Evolutionary conservation across 192 early-diverging fungal species (phyloP).

Genomic region (Podochytrium sp.): DNA sequence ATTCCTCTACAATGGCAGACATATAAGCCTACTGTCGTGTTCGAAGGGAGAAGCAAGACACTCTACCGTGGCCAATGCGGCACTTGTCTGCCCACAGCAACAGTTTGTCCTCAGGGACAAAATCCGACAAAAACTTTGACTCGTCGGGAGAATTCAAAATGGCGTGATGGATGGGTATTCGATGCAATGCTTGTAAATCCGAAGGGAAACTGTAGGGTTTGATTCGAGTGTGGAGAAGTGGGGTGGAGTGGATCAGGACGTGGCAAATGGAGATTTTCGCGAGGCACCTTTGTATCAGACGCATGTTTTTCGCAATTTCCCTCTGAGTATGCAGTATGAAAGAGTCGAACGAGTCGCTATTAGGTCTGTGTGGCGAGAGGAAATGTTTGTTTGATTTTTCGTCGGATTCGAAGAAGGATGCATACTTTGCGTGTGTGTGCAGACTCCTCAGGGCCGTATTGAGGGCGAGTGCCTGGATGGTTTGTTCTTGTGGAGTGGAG

Average conservation of each 20-base stretch:
- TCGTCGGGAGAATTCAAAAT: slow-evolving; percentile 34
- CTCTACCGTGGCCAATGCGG: slow-evolving; percentile 41
- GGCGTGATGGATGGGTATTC: slow-evolving; percentile 45
- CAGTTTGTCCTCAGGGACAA: slow-evolving; percentile 48
- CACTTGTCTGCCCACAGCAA: slow-evolving; percentile 50
- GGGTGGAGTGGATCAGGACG: background rate
- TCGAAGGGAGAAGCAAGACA: background rate
- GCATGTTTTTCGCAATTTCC: slow-evolving; percentile 42
- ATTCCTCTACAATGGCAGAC: slow-evolving; percentile 33
- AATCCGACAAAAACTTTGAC: slow-evolving; percentile 39
- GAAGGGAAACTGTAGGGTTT: slow-evolving; percentile 44
- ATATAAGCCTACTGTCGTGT: background rate
- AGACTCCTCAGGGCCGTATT: slow-evolving; percentile 41
- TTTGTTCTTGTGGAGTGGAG: slow-evolving; percentile 36
- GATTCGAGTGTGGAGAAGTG: background rate
- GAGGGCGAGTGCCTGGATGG: slow-evolving; percentile 40
- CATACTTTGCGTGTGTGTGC: slow-evolving; percentile 29
- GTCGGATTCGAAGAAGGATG: background rate
- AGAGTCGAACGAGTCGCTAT: slow-evolving; percentile 30
- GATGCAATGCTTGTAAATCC: slow-evolving; percentile 46
- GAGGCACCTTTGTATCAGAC: slow-evolving; percentile 42
- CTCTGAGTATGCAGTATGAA: slow-evolving; percentile 44
- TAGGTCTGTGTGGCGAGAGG: background rate
- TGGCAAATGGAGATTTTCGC: background rate
- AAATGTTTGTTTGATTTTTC: background rate